phyloP scores from a whole-genome alignment of 768 basidiomycete species.

The Cyclocybe cylindracea region DNA sequence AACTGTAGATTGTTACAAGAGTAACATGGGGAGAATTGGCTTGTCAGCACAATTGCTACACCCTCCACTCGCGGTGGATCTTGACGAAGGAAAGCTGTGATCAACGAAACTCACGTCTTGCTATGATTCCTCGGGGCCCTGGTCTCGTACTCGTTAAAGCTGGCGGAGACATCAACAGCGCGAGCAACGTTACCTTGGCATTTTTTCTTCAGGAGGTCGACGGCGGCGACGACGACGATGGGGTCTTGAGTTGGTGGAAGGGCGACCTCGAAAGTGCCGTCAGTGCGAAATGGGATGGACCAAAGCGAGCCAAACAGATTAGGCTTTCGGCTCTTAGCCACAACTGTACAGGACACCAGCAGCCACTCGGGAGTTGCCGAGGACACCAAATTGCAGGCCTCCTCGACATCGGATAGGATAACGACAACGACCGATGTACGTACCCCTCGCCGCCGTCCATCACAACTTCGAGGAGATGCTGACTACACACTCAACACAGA shows the following conservation, averaged over 20 bases:
- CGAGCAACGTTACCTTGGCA: conserved; percentile 71
- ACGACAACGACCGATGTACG: conserved; percentile 54
- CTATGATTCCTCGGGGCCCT: conserved; percentile 92
- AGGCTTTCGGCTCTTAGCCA: conserved; percentile 33
- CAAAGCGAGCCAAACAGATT: conserved; percentile 42
- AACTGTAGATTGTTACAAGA: conserved; percentile 60
- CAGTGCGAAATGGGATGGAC: conserved; percentile 15
- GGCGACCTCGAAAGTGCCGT: conserved; percentile 13
- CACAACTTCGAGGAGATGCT: conserved; percentile 2
- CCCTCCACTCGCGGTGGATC: conserved; percentile 72
- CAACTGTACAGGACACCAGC: conserved; percentile 63
- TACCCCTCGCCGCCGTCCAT: conserved; percentile 15
- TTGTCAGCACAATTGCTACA: conserved; percentile 61
- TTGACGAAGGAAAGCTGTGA: conserved; percentile 42
- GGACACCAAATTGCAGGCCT: conserved; percentile 25
- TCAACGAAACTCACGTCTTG: conserved; percentile 81
- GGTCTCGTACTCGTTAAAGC: conserved; percentile 30
- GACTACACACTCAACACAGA: conserved; percentile 28
- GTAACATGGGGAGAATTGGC: conserved; percentile 63
- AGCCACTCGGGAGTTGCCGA: conserved; percentile 70
- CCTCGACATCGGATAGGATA: conserved; percentile 45
- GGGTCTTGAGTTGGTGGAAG: conserved; percentile 19
- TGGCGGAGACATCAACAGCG: conserved; percentile 13
- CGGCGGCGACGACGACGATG: conserved; percentile 16
- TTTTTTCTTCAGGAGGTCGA: conserved; percentile 65